Percentiles rank a stretch among this genome's conserved stretches.
phyloP scores from a whole-genome alignment of 2,329 filamentous ascomycete species.

The Epichloe hybrida region DNA sequence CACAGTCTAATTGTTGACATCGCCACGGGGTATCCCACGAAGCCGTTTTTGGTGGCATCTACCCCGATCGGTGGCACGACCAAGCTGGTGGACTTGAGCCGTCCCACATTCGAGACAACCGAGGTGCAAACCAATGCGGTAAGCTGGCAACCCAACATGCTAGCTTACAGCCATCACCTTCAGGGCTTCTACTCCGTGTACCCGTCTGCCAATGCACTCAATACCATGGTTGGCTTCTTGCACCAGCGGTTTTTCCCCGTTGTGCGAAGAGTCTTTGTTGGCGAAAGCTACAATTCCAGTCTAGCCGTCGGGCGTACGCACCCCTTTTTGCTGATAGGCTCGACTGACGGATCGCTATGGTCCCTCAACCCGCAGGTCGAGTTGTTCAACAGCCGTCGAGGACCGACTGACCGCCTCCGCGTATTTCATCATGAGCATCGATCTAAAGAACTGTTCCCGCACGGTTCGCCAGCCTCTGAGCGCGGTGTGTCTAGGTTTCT shows the following conservation, averaged over 20 bases:
- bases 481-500: conserved; percentile 38
- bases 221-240: conserved; percentile 38
- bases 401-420: conserved; percentile 21
- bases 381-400: conserved; percentile 21
- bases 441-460: conserved; percentile 17
- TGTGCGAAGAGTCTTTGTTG: conserved; percentile 36
- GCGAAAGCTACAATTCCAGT: conserved; percentile 36
- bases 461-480: conserved; percentile 14
- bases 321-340: conserved; percentile 39
- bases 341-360: conserved; percentile 40
- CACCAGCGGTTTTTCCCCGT: conserved; percentile 39
- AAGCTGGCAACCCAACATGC: conserved; percentile 37
- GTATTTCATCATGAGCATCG: conserved; percentile 43
- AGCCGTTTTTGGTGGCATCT: conserved; percentile 42
- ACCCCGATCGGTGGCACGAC: conserved; percentile 39
- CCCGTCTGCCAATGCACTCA: conserved; percentile 38
- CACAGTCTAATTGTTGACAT: conserved; percentile 41
- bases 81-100: conserved; percentile 38
- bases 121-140: conserved; percentile 38
- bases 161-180: conserved; percentile 42
- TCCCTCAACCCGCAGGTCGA: conserved; percentile 26
- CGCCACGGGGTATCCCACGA: conserved; percentile 40
- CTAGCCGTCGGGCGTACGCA: conserved; percentile 36
- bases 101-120: conserved; percentile 38
- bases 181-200: conserved; percentile 39